Evolutionary conservation across 371 early-diverging fungal species (phyloP).

Genomic region (Mortierella sp.): DNA sequence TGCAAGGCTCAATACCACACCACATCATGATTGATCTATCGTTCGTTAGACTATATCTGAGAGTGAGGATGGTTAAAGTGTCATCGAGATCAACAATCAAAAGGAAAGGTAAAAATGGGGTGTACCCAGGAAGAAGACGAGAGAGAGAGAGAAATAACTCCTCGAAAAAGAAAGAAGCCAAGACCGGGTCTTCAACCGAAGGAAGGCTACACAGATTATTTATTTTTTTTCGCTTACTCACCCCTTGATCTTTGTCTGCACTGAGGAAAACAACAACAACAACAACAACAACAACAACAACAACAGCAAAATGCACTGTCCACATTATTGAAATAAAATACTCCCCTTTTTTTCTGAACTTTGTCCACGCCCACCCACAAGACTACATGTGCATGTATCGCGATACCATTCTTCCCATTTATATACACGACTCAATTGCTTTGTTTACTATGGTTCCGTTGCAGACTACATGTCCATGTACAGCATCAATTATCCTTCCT

Average conservation of each 20-base stretch:
- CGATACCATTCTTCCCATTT: background rate
- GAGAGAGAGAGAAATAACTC: background rate
- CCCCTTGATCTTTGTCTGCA: constrained; percentile 21
- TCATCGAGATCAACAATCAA: no score
- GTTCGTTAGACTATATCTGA: no score
- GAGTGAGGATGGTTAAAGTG: no score
- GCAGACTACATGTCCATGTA: background rate
- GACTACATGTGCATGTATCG: background rate
- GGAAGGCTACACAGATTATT: background rate
- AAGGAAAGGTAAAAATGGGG: background rate
- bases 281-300: no score
- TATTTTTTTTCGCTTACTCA: background rate
- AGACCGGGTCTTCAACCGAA: background rate
- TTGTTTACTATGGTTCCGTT: background rate
- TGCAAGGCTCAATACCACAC: no score
- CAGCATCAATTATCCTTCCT: no score
- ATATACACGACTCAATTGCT: background rate
- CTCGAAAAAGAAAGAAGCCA: background rate
- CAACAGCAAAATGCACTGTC: no score
- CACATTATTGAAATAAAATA: no score
- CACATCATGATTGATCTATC: no score
- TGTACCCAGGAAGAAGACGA: background rate
- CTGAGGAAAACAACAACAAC: background rate
- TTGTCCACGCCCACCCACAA: background rate
- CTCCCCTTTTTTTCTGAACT: constrained; percentile 7